phyloP scores from a whole-genome alignment of 768 basidiomycete genomes.

The Leucocoprinus leucothites region DNA sequence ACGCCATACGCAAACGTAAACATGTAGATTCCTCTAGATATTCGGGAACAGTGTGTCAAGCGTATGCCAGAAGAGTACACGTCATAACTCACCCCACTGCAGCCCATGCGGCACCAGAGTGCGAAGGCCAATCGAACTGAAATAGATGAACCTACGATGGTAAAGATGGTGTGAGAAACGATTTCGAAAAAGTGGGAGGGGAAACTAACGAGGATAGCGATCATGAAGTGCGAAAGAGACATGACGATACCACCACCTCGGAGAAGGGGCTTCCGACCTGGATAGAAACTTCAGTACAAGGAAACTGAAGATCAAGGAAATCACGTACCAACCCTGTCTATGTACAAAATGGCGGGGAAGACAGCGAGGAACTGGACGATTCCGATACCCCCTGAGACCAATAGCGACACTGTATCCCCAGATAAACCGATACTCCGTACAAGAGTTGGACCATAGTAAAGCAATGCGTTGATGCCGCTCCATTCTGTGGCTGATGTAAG shows the following conservation, averaged over 20 bases:
- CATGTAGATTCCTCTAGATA: slow-evolving; percentile 51
- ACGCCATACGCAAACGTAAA: slow-evolving; percentile 79
- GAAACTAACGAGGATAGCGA: slow-evolving; percentile 55
- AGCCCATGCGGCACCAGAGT: slow-evolving; percentile 59
- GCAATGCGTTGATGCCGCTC: slow-evolving; percentile 82
- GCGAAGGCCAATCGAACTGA: slow-evolving; percentile 53
- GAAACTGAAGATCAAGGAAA: slow-evolving; percentile 8
- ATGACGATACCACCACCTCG: slow-evolving; percentile 64
- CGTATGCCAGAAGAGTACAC: neutral
- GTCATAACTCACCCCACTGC: slow-evolving; percentile 55
- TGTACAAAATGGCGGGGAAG: slow-evolving; percentile 65
- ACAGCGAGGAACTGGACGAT: slow-evolving; percentile 77
- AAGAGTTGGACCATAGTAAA: slow-evolving; percentile 80
- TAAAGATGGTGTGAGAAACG: neutral
- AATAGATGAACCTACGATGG: slow-evolving; percentile 41
- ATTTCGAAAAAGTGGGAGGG: neutral
- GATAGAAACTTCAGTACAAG: neutral
- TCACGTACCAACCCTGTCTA: slow-evolving; percentile 57
- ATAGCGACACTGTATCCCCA: slow-evolving; percentile 54
- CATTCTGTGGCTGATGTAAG: slow-evolving; percentile 51
- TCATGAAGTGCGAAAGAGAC: slow-evolving; percentile 59
- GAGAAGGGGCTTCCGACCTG: slow-evolving; percentile 65
- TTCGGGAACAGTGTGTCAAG: neutral
- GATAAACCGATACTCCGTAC: slow-evolving; percentile 60
- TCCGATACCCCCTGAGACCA: slow-evolving; percentile 78